Base-by-base conservation (phyloP, 208 protist genomes). In the Leishmania martiniquensis region DNA sequence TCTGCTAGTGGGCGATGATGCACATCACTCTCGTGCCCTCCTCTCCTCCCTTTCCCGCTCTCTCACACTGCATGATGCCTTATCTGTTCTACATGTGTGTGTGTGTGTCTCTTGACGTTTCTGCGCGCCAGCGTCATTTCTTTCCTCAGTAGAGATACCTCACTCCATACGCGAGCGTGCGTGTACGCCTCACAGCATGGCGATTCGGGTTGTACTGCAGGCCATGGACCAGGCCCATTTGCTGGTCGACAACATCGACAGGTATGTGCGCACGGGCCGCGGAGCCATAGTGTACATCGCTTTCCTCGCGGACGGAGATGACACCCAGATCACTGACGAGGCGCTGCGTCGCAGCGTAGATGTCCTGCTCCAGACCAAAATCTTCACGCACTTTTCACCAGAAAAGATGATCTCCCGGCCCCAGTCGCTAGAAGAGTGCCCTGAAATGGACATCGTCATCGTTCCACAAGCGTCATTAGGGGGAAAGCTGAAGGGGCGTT, bases 391-490 rank as follows among this genome's bases (percentile, higher is more conserved):
- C 75, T 71, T 93, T 47, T 83, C 75, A 32, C 82, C 88, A 6
- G 85, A 88, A 76, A 83, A 83, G 66, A 89, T 89, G 85, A 60
- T 85, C 44, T 89, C 83, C 12, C 81, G 68, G 4, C 73, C 91
- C 42, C 83, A 87, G 65, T 78, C 89, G 17, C 83, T 96, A 17
- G 78, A 68, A 22, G 86, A 94, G 37, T 81, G 69, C 76, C 86
- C 79, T 0, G 74, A 82, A 25, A 83, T 89, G 67, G 94, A 97
- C 78, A 88, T 96, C 68, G 72, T 96, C 22, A 85, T 97, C 47
- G 88, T 97, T 15, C 94, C 94, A 39, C 94, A 97, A 76, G 94
- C 94, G 13, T 93, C 92, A 12, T 87, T 97, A 25, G 92, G 90
- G n/a, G 94, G 94, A 22, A 96, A 93, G 76, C 68, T 96, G 54